Base-by-base conservation (phyloP, 805 yeast genomes). In the Cephaloascus fragrans region DNA sequence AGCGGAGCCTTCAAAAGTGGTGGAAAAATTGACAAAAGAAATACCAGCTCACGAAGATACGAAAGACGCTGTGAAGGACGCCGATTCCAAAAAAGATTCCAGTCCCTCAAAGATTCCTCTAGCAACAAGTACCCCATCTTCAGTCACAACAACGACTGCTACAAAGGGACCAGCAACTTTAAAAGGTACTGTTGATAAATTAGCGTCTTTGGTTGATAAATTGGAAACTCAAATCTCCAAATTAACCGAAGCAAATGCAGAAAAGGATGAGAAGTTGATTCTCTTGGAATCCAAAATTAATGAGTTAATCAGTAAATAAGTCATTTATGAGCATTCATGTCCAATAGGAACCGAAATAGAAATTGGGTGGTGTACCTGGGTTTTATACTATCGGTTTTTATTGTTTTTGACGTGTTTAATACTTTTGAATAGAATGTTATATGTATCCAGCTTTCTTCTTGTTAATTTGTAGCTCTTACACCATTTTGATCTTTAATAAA, bases 181-280 rank as follows among this genome's bases (percentile, higher is more conserved):
- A 43, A 81, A 81, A 50, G 81, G 75, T 8, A 77, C 87, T 1
- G 80, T 83, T 26, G 90, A 81, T 46, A 80, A 73, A 45, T 63
- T 84, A 39, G 75, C 83, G 4, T 42, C 61, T 2, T 57, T 84
- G 26, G 87, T 81, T 17, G 61, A 64, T 3, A 62, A 68, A 20
- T 65, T 84, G 36, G 88, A 83, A 53, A 40, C 59, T 0, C 74
- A 78, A 34, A 71, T 84, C 35, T 50, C 64, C 9, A 67, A 59
- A 40, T 63, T 84, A 41, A 62, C 69, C 6, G 62, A 66, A 15
- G 64, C 80, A 3, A 80, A 75, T 40, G 45, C 69, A n/a, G 81
- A 74, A 26, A 83, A 82, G 52, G 90, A 83, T 51, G 77, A 64
- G 33, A 75, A 75, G 52, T 58, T 84, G 40, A 64, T 62, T 23